Percentiles rank a stretch among this genome's conserved stretches.
Conservation (phyloP, 352 stramenopile species). For the Globisporangium mamillatum region DNA sequence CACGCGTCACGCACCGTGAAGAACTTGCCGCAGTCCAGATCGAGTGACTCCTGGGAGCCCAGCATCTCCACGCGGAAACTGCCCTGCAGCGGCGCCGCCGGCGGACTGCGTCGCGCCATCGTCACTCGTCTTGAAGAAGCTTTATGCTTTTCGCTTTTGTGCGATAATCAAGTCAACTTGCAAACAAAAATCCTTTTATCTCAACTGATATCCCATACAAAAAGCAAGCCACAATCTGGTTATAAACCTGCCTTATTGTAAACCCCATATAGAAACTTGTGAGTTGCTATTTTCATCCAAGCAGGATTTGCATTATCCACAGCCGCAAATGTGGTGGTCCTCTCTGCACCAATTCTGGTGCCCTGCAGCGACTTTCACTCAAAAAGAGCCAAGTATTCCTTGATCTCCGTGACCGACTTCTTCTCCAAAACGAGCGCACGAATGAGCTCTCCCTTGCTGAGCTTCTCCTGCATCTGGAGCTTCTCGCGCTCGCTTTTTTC, state of each 20-base stretch:
- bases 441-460: not conserved
- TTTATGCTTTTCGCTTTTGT: no score
- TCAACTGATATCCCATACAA: no score
- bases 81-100: conserved; percentile 10
- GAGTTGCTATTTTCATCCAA: no score
- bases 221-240: no score
- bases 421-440: not conserved
- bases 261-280: no score
- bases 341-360: no score
- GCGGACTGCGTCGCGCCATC: conserved; percentile 9
- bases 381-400: conserved; percentile 1
- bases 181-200: no score
- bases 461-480: not conserved
- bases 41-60: conserved; percentile 76
- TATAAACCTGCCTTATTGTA: no score
- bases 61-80: conserved; percentile 35
- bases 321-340: no score
- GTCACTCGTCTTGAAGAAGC: no score
- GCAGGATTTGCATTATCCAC: no score
- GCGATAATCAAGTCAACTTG: no score
- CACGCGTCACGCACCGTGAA: conserved; percentile 51
- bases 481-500: not conserved
- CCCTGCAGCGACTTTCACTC: not conserved
- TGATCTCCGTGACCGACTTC: not conserved
- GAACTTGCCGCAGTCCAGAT: conserved; percentile 84